Base-by-base conservation (phyloP, 2,329 filamentous ascomycete species). In the Gnomoniopsis sp. region DNA sequence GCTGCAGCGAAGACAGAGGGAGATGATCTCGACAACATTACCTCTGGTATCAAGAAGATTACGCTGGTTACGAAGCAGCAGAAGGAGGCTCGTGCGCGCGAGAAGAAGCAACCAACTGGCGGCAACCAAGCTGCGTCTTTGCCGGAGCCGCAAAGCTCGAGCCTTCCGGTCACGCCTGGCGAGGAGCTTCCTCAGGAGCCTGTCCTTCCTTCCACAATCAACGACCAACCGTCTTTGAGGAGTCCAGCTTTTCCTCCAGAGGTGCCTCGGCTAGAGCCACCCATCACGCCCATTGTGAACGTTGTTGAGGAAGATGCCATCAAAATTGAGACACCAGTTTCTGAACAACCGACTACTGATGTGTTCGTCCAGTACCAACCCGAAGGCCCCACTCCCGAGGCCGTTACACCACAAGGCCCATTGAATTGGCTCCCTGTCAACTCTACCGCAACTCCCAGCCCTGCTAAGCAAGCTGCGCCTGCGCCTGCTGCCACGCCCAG, bases 1-100 rank as follows among this genome's bases (percentile, higher is more conserved):
- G 21, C n/a, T 22, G 17, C 59, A 14, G 34, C 63, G 11, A 49
- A 63, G 10, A 23, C 62, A 15, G 51, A 68, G 8, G 66, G 64
- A 2, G 72, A 77, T 50, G 79, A 79, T 51, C 67, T 88, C 38
- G 82, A 86, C 55, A 78, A 73, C 52, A 75, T 88, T 61, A 81
- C 83, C 0, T 76, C 74, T 38, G 80, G 82, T 1, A 82, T 87
- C 79, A 86, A 82, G 68, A 85, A 81, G 68, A 83, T 88, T 59
- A 86, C 82, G 67, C 69, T 87, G 23, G 75, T 86, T 43, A 85
- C 83, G 1, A 78, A 85, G 60, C 77, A 83, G 43, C 81, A 86
- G 65, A 80, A 78, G 64, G 83, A 85, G 52, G 82, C 80, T 1
- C 78, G 75, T 26, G 78, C 79, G 23, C 59, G 66, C 43, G 60